phyloP scores from a whole-genome alignment of 139 green algal species.

The Deuterostichococcus epilithicus region DNA sequence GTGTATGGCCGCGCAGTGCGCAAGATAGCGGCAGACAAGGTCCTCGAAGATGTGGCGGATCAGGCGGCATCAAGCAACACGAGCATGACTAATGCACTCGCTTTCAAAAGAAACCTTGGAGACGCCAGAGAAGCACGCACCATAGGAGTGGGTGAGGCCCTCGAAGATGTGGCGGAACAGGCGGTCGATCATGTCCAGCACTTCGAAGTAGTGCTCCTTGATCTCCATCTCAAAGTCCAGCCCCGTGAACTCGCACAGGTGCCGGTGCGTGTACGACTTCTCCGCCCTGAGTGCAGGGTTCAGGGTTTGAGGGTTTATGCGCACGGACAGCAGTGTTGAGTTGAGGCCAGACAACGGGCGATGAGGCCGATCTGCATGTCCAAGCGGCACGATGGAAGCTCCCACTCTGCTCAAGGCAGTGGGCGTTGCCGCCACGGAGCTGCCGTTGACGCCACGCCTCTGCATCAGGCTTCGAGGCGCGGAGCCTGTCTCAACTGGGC shows the following conservation, averaged over 20 bases:
- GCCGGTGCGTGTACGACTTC: constrained; percentile 93
- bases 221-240: constrained; percentile 99
- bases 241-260: constrained; percentile 99
- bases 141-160: constrained; percentile 58
- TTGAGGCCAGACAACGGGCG: too few relatives aligned
- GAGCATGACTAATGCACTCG: neutral
- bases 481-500: too few relatives aligned
- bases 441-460: too few relatives aligned
- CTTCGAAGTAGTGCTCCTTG: constrained; percentile 94
- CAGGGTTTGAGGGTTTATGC: too few relatives aligned
- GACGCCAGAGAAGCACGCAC: neutral
- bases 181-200: constrained; percentile 90
- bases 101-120: neutral
- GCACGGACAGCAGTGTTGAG: too few relatives aligned
- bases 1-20: neutral
- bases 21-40: neutral
- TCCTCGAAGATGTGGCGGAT: neutral
- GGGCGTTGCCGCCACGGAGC: too few relatives aligned
- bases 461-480: too few relatives aligned
- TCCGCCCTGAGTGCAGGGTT: constrained; percentile 71
- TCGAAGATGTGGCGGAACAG: constrained; percentile 94
- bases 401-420: too few relatives aligned
- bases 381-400: too few relatives aligned
- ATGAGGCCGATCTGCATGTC: too few relatives aligned
- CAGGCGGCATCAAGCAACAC: neutral